Conservation (phyloP, 2,329 filamentous ascomycete species). For the Fusarium agapanthi region DNA sequence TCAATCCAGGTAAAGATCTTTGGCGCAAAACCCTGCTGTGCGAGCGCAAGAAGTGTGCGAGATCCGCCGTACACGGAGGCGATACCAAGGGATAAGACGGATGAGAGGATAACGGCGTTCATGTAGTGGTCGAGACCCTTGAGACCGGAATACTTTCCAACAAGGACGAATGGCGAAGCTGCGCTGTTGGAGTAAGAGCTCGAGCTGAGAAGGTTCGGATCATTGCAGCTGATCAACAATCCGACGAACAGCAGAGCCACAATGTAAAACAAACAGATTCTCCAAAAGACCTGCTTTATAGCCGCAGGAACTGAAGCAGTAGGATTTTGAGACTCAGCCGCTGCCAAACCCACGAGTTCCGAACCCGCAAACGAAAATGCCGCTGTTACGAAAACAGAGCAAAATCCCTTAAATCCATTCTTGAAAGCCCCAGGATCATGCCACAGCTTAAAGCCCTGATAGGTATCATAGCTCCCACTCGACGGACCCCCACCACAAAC, state of each 20-base stretch:
- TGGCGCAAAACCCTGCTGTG: slow-evolving; percentile 64
- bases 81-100: slow-evolving; percentile 63
- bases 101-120: slow-evolving; percentile 63
- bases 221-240: slow-evolving; percentile 54
- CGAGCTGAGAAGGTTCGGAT: slow-evolving; percentile 52
- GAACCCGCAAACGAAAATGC: slow-evolving; percentile 75
- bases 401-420: slow-evolving; percentile 77
- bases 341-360: slow-evolving; percentile 74
- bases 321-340: slow-evolving; percentile 73
- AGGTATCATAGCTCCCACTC: slow-evolving; percentile 52
- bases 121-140: slow-evolving; percentile 60
- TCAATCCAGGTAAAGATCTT: slow-evolving; percentile 64
- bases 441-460: slow-evolving; percentile 52
- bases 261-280: slow-evolving; percentile 60
- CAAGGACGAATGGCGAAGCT: slow-evolving; percentile 60
- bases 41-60: slow-evolving; percentile 63
- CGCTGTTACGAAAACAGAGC: slow-evolving; percentile 74
- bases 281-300: slow-evolving; percentile 75
- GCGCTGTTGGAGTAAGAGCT: slow-evolving; percentile 31
- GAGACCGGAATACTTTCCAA: slow-evolving; percentile 59
- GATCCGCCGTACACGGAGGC: slow-evolving; percentile 64
- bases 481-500: slow-evolving; percentile 66
- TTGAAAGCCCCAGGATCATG: slow-evolving; percentile 62
- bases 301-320: slow-evolving; percentile 79
- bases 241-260: slow-evolving; percentile 59